A percentile compares a stretch with the other conserved stretches of the same genome.
Conservation (phyloP, 2,329 filamentous ascomycete species). For the Aspergillus thermomutatus region DNA sequence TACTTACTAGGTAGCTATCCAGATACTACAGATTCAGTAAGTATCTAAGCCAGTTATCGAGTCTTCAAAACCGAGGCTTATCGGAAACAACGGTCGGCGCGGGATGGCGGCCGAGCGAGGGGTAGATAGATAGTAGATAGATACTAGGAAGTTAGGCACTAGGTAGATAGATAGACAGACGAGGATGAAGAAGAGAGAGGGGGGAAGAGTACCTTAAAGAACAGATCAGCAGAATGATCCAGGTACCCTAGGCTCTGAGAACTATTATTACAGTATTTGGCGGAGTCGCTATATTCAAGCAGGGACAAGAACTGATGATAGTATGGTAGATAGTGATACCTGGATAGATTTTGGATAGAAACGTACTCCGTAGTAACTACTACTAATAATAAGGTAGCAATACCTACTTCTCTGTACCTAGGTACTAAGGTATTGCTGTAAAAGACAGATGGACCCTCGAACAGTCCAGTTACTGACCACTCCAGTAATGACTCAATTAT, state of each 20-base stretch:
- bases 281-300: not conserved
- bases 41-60: not conserved
- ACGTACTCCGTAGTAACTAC: not conserved
- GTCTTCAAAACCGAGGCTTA: slow-evolving; percentile 24
- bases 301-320: not conserved
- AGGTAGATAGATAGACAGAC: not conserved
- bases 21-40: not conserved
- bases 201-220: not conserved
- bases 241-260: not conserved
- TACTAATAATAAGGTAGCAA: not conserved
- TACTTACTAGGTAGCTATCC: not conserved
- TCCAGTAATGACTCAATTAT: not conserved
- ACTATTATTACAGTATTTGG: not conserved
- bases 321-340: not conserved
- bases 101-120: slow-evolving; percentile 18
- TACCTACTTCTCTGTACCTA: too few species aligned
- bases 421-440: too few species aligned
- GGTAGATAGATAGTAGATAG: slow-evolving; percentile 11
- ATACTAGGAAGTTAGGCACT: not conserved
- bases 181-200: not conserved
- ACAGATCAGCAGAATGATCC: not conserved
- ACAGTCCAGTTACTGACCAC: too few species aligned
- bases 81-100: slow-evolving; percentile 30
- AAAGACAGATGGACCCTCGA: too few species aligned
- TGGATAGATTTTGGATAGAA: not conserved